Evolutionary conservation across 495 filamentous ascomycete genomes (phyloP), one percentile per base, ranked within the genome.

Genomic region (Hypomontagnella monticulosa): DNA sequence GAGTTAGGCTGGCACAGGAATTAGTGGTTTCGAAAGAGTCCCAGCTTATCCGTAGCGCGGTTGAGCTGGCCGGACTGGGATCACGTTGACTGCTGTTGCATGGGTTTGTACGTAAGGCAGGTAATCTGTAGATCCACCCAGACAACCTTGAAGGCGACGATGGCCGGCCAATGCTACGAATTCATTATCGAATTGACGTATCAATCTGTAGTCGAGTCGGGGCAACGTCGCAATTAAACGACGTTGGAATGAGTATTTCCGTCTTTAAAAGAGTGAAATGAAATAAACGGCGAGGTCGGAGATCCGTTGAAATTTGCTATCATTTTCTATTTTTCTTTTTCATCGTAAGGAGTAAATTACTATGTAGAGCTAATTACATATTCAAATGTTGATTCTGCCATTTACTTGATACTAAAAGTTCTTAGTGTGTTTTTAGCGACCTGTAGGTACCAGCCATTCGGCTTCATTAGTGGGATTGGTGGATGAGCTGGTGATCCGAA

Each of bases 141-240:
- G 38, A 42, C 33, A 50, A n/a, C n/a, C n/a, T n/a, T n/a, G n/a
- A n/a, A 49, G 49, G 49, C 33, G 49, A 56, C 30, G 37, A 36
- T 53, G n/a, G 16, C n/a, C 11, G 8, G 42, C 23, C 55, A 46
- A 43, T 65, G 55, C 55, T 32, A 32, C 54, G 33, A n/a, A 37
- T 57, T 42, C 18, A 37, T 38, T 43, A 41, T 34, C 23, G 43
- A 53, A 60, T 48, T 61, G 63, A 60, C 63, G n/a, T 66, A 66
- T 66, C 63, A 56, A 43, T 56, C 20, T 41, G 20, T 59, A 58
- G 34, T 41, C 46, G 47, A 62, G 54, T 46, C 36, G 53, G 49
- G 40, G 52, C 57, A 34, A 67, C 57, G 63, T 67, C 47, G 53
- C 40, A 57, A 67, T 67, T 32, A 57, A 48, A 62, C 27, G 48